Evolutionary conservation across 2,329 filamentous ascomycete species (phyloP).

Genomic region (Trichoderma guizhouense): DNA sequence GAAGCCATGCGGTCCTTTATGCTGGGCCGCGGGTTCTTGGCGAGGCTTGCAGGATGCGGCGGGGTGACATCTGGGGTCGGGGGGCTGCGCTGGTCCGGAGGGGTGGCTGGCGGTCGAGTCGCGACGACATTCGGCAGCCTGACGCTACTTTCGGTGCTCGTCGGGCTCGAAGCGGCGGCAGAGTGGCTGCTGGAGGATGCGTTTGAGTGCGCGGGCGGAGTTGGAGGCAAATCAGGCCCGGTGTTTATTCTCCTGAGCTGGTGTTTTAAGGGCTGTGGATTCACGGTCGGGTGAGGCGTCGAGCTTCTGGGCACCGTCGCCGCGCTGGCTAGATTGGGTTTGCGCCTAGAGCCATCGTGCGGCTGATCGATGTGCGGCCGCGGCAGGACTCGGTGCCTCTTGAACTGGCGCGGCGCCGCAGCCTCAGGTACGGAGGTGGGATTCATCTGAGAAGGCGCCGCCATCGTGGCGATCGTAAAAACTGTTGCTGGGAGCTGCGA

Average conservation of each 20-base stretch:
- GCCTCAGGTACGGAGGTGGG: neutral
- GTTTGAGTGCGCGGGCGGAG: conserved; percentile 59
- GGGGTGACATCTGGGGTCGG: conserved; percentile 75
- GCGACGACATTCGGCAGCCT: conserved; percentile 39
- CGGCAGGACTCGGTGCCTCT: conserved; percentile 45
- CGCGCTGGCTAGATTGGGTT: conserved; percentile 29
- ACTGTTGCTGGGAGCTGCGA: conserved; percentile 23
- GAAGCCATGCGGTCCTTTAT: conserved; percentile 49
- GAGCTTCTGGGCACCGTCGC: conserved; percentile 26
- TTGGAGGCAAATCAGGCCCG: conserved; percentile 56
- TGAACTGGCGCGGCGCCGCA: conserved; percentile 38
- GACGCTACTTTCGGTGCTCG: conserved; percentile 36
- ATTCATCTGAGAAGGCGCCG: neutral
- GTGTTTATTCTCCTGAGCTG: conserved; percentile 41
- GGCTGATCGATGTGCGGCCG: conserved; percentile 31
- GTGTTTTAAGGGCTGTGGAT: conserved; percentile 40
- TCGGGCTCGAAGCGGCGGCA: conserved; percentile 41
- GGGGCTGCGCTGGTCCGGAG: conserved; percentile 63
- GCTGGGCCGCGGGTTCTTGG: conserved; percentile 43
- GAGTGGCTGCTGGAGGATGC: conserved; percentile 53
- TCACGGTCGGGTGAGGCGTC: conserved; percentile 35
- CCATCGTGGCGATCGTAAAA: conserved; percentile 18
- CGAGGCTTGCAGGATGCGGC: conserved; percentile 49
- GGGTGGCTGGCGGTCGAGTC: conserved; percentile 51
- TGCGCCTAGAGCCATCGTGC: conserved; percentile 27